A percentile compares a stretch with the other conserved stretches of the same genome.
These are phyloP conservation scores for Blepharisma japonicum DNA, from an alignment of 73 alveolate genomes.

Conservation along the genomic window DNA sequence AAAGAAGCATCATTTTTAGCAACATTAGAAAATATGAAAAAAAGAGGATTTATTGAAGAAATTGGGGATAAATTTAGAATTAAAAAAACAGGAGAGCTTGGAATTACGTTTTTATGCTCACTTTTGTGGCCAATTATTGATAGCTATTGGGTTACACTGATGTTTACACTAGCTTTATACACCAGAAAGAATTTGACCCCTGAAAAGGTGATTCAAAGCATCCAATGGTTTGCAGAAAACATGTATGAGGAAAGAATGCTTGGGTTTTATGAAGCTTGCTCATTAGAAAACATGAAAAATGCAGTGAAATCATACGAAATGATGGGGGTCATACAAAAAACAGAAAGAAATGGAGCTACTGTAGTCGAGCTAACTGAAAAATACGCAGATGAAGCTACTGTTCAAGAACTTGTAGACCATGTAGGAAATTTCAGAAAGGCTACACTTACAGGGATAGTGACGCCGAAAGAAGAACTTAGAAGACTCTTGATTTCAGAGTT, in stretches of 20 bases:
- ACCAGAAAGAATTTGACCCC: too few relatives aligned
- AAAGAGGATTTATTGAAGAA: constrained; percentile 48
- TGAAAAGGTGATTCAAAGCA: background rate
- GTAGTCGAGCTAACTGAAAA: background rate
- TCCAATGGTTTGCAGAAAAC: constrained; percentile 79
- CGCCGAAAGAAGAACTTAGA: constrained; percentile 3
- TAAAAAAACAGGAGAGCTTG: constrained; percentile 43
- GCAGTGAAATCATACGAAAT: constrained; percentile 32
- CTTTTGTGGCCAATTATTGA: constrained; percentile 83
- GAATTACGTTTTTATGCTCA: constrained; percentile 60
- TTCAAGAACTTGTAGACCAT: constrained; percentile 28
- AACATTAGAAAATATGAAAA: constrained; percentile 49
- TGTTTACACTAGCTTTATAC: too few relatives aligned
- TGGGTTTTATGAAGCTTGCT: constrained; percentile 69
- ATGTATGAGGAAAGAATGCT: constrained; percentile 70
- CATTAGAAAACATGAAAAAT: constrained; percentile 64
- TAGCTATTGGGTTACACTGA: constrained; percentile 64
- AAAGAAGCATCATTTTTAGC: constrained; percentile 33
- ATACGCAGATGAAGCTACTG: background rate
- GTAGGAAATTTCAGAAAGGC: constrained; percentile 21
- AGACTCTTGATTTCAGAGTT: constrained; percentile 16
- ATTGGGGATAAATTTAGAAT: constrained; percentile 36
- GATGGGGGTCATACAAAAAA: background rate
- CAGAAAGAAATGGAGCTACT: background rate
- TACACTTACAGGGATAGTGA: background rate